A percentile compares a stretch with the other conserved stretches of the same genome.
These are phyloP conservation scores for Westerdykella ornata DNA, from an alignment of 2,329 filamentous ascomycete species.

Conservation along the genomic window DNA sequence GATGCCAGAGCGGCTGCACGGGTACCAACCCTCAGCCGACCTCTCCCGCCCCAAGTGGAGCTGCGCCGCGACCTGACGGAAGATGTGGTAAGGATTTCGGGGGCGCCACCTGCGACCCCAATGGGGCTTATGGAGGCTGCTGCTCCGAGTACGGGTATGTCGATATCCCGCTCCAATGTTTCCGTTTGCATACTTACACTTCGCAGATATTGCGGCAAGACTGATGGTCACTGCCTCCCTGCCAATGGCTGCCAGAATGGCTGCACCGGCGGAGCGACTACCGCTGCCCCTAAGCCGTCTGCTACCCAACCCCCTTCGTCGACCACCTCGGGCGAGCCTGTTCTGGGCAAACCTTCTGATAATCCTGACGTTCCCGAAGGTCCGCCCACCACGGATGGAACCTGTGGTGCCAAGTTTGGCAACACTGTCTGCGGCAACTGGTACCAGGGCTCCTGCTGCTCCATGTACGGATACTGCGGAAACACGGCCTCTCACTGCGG, in stretches of 20 bases:
- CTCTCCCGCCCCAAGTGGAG: slow-evolving; percentile 1
- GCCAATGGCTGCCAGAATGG: slow-evolving; percentile 39
- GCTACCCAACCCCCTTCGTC: slow-evolving; percentile 27
- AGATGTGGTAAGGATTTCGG: slow-evolving; percentile 22
- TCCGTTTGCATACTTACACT: slow-evolving; percentile 4
- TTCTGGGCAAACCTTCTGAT: slow-evolving; percentile 25
- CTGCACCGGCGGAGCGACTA: slow-evolving; percentile 25
- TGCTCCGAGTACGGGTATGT: slow-evolving; percentile 17
- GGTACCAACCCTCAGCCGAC: slow-evolving; percentile 13
- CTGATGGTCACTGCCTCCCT: slow-evolving; percentile 33
- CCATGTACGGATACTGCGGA: slow-evolving; percentile 53
- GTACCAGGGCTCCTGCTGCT: slow-evolving; percentile 50
- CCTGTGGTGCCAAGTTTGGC: slow-evolving; percentile 47
- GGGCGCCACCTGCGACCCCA: slow-evolving; percentile 17
- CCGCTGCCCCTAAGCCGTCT: slow-evolving; percentile 13
- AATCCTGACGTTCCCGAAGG: slow-evolving; percentile 18
- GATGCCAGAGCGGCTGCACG: slow-evolving; percentile 40
- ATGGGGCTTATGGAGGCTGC: slow-evolving; percentile 15
- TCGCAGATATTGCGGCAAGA: slow-evolving; percentile 32
- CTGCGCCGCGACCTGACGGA: slow-evolving; percentile 16
- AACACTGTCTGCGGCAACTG: slow-evolving; percentile 49
- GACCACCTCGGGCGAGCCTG: slow-evolving; percentile 33
- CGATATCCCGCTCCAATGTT: neutral
- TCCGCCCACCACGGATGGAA: slow-evolving; percentile 45
- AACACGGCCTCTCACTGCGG: slow-evolving; percentile 49